phyloP scores from a whole-genome alignment of 1,139 yeast species.

The Suhomyces anneliseae region DNA sequence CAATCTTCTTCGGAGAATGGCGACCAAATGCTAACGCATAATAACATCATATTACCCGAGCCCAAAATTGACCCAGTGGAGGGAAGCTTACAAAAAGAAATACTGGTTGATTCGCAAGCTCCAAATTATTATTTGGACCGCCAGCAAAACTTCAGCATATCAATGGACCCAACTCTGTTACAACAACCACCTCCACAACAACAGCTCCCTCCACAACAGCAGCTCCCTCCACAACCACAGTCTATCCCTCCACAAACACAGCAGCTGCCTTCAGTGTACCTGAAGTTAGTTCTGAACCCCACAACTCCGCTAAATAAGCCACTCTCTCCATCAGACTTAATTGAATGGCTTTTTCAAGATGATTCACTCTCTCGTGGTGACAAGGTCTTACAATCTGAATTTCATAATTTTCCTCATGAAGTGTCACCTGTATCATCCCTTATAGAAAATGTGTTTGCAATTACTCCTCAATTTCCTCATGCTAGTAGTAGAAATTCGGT shows the following conservation, averaged over 20 bases:
- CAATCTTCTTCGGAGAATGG: background rate
- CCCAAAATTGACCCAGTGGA: background rate
- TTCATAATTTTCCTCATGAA: constrained; percentile 18
- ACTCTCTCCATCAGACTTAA: constrained; percentile 30
- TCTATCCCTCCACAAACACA: background rate
- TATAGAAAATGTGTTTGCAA: constrained; percentile 33
- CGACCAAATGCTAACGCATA: background rate
- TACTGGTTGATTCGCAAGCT: background rate
- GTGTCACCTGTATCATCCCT: constrained; percentile 26
- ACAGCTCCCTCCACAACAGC: background rate
- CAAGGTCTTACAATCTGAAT: constrained; percentile 12
- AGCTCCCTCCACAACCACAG: background rate
- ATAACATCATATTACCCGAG: background rate
- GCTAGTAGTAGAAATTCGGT: constrained; percentile 25
- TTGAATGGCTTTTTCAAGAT: constrained; percentile 33
- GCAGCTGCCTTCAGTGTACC: background rate
- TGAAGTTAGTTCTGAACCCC: background rate
- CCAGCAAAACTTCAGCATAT: background rate
- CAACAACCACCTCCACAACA: background rate
- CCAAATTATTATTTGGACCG: background rate
- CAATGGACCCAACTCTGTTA: background rate
- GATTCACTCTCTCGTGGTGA: constrained; percentile 14
- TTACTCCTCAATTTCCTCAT: constrained; percentile 31
- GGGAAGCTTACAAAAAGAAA: background rate
- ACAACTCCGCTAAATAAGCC: constrained; percentile 8